phyloP scores from a whole-genome alignment of 106 monocot species.

The Dendrobium nobile region DNA sequence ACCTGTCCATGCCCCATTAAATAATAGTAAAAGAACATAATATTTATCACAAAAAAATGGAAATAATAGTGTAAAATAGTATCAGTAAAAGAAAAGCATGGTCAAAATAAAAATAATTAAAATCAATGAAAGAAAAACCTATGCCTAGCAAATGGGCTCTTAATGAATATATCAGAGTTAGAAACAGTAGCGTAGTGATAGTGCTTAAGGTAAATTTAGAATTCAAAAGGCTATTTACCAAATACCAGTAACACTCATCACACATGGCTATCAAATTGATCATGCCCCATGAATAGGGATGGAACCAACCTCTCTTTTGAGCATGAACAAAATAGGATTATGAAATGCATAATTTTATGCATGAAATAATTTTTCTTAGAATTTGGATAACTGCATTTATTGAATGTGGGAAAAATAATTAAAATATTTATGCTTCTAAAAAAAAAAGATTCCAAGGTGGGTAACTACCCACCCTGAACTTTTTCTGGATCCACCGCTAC shows the following conservation, averaged over 20 bases:
- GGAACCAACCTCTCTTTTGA: no score
- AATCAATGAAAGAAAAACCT: not conserved
- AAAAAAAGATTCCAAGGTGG: no score
- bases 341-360: no score
- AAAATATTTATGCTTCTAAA: no score
- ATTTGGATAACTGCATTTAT: no score
- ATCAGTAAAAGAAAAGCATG: not conserved
- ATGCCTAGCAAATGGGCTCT: not conserved
- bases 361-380: no score
- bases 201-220: not conserved
- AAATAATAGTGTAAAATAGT: not conserved
- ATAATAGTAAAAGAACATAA: slow-evolving; percentile 5
- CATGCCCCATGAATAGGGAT: not conserved
- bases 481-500: no score
- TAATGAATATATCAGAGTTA: not conserved
- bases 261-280: no score
- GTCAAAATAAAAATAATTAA: not conserved
- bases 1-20: slow-evolving; percentile 44
- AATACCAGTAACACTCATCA: no score
- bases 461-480: no score
- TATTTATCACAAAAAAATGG: not conserved
- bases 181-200: not conserved
- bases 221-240: not conserved
- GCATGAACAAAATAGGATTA: no score
- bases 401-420: no score